A percentile compares a stretch with the other conserved stretches of the same genome.
Evolutionary conservation across 1,284 basidiomycete genomes (phyloP).

Genomic region (Austroboletus novae-zelandiae): DNA sequence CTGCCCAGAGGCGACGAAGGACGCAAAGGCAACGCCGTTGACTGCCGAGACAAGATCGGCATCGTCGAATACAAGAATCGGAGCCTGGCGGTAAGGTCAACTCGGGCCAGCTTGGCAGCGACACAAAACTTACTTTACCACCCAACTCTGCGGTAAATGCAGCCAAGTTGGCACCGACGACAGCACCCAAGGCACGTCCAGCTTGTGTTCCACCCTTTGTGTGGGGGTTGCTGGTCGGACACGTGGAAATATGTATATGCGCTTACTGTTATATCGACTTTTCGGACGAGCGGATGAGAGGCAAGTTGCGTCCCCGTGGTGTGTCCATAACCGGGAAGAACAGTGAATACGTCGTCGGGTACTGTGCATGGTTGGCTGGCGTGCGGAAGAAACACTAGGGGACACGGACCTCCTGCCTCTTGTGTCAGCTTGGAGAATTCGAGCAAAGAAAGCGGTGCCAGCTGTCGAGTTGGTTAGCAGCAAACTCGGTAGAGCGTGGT

Average conservation of each 20-base stretch:
- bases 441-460: constrained; percentile 76
- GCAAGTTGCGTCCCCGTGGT: constrained; percentile 64
- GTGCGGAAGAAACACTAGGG: neutral
- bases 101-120: neutral
- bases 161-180: constrained; percentile 70
- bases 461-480: constrained; percentile 34
- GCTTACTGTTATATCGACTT: constrained; percentile 79
- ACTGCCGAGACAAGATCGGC: constrained; percentile 67
- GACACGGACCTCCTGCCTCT: constrained; percentile 59
- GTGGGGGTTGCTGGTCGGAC: constrained; percentile 4
- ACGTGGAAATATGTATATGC: neutral
- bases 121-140: constrained; percentile 55
- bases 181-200: constrained; percentile 65
- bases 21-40: constrained; percentile 78
- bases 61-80: constrained; percentile 75
- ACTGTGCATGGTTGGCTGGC: constrained; percentile 40
- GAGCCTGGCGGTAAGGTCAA: constrained; percentile 48
- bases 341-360: constrained; percentile 68
- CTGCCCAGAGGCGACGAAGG: constrained; percentile 82
- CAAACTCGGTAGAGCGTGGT: neutral
- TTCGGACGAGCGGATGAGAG: constrained; percentile 62
- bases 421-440: constrained; percentile 66
- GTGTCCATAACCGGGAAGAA: constrained; percentile 69
- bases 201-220: constrained; percentile 72
- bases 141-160: constrained; percentile 79